Conservation (phyloP, 495 filamentous ascomycete species). For the Neurospora pannonica region DNA sequence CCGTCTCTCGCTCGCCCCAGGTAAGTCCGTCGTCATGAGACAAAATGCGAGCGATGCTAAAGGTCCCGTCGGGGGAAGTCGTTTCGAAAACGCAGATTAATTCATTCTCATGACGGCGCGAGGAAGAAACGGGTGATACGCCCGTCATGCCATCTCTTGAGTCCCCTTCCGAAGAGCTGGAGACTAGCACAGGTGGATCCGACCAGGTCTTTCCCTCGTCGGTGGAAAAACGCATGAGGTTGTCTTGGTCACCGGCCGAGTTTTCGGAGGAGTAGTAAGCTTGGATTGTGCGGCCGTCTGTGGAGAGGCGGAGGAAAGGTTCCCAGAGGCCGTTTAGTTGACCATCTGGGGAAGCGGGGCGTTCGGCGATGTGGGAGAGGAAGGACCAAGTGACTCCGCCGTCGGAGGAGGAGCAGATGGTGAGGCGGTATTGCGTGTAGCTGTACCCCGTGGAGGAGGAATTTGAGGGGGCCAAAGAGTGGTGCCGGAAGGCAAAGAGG, state of each 20-base stretch:
- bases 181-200: background rate
- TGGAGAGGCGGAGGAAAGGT: conserved; percentile 7
- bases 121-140: background rate
- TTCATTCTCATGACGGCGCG: background rate
- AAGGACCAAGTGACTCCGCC: background rate
- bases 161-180: background rate
- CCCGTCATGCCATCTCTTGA: conserved; percentile 13
- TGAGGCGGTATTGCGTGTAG: conserved; percentile 29
- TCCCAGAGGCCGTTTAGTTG: conserved; percentile 11
- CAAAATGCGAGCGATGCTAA: background rate
- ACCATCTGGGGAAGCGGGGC: background rate
- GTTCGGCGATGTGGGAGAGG: conserved; percentile 2
- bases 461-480: conserved; percentile 7
- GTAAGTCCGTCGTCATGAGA: conserved; percentile 6
- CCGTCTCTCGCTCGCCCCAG: conserved; percentile 9
- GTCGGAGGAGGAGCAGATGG: conserved; percentile 5
- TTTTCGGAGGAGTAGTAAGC: conserved; percentile 8
- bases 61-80: background rate
- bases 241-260: conserved; percentile 1
- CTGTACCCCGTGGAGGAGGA: conserved; percentile 26
- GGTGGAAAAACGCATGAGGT: conserved; percentile 1
- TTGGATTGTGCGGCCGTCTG: conserved; percentile 3
- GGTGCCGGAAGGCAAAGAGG: conserved; percentile 52
- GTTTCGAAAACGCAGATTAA: conserved; percentile 10
- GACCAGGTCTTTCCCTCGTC: conserved; percentile 6